phyloP scores from a whole-genome alignment of 805 yeast species.

The Jamesozyma spencerorum region DNA sequence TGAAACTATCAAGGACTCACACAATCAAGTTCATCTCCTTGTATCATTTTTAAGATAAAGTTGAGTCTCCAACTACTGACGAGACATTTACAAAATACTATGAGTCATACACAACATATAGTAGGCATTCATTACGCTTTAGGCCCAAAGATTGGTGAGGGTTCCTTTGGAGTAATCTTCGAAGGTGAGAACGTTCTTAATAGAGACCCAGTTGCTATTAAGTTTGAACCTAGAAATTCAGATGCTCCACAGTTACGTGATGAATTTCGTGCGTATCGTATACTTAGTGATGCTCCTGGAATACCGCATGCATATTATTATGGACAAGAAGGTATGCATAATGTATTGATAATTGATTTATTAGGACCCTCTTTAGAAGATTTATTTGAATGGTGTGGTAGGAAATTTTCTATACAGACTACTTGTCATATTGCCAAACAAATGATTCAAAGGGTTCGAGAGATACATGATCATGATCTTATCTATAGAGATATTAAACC shows the following conservation, averaged over 20 bases:
- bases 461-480: constrained; percentile 80
- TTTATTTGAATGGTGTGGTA: constrained; percentile 95
- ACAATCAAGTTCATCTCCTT: too few species aligned
- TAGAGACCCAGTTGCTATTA: constrained; percentile 9
- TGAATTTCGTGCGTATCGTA: constrained; percentile 91
- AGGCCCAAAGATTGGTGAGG: constrained; percentile 81
- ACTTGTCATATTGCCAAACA: constrained; percentile 91
- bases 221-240: constrained; percentile 87
- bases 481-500: constrained; percentile 97
- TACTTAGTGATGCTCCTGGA: constrained; percentile 71
- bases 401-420: constrained; percentile 78
- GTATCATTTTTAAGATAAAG: too few species aligned
- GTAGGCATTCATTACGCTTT: constrained; percentile 59
- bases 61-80: too few species aligned
- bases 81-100: too few species aligned
- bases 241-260: constrained; percentile 97
- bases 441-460: constrained; percentile 81
- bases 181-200: constrained; percentile 70
- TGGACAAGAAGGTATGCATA: constrained; percentile 97
- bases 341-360: constrained; percentile 85
- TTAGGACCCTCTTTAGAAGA: constrained; percentile 95
- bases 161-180: constrained; percentile 77
- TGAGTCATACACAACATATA: constrained; percentile 24
- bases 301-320: constrained; percentile 95
- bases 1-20: too few species aligned